phyloP scores from a whole-genome alignment of 176 grass and related monocot species.

The Aegilops sharonensis region DNA sequence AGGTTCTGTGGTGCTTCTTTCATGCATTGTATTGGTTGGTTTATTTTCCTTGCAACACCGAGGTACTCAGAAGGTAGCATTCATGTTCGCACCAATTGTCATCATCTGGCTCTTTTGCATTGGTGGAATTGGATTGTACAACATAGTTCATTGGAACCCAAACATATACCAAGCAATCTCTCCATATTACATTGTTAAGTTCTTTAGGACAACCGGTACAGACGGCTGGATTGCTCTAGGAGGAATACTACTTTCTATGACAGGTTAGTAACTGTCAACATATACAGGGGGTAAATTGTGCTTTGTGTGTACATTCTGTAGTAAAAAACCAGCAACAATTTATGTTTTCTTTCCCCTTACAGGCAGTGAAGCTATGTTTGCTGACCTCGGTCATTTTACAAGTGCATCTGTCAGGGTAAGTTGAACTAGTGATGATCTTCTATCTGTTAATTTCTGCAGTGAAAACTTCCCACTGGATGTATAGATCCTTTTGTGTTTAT shows the following conservation, averaged over 20 bases:
- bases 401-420: slow-evolving; percentile 84
- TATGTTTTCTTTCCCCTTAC: slow-evolving; percentile 30
- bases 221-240: slow-evolving; percentile 98
- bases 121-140: slow-evolving; percentile 80
- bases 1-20: slow-evolving; percentile 87
- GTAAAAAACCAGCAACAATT: not conserved
- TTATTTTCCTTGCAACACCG: slow-evolving; percentile 94
- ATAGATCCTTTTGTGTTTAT: slow-evolving; percentile 16
- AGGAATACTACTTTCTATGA: slow-evolving; percentile 91
- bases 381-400: slow-evolving; percentile 92
- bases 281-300: not conserved
- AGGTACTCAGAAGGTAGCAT: slow-evolving; percentile 92
- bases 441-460: not conserved
- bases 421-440: slow-evolving; percentile 22
- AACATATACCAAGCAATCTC: slow-evolving; percentile 80
- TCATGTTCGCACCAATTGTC: slow-evolving; percentile 87
- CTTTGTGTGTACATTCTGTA: not conserved
- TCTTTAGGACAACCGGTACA: slow-evolving; percentile 74
- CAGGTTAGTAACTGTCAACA: slow-evolving; percentile 54
- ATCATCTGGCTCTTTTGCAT: slow-evolving; percentile 81
- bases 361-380: slow-evolving; percentile 99
- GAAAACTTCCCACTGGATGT: not conserved
- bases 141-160: slow-evolving; percentile 82
- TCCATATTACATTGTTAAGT: slow-evolving; percentile 76
- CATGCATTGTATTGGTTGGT: slow-evolving; percentile 90